Evolutionary conservation across 768 basidiomycete species (phyloP), one percentile per base, ranked within the genome.

Genomic region (Serpula lacrymans): DNA sequence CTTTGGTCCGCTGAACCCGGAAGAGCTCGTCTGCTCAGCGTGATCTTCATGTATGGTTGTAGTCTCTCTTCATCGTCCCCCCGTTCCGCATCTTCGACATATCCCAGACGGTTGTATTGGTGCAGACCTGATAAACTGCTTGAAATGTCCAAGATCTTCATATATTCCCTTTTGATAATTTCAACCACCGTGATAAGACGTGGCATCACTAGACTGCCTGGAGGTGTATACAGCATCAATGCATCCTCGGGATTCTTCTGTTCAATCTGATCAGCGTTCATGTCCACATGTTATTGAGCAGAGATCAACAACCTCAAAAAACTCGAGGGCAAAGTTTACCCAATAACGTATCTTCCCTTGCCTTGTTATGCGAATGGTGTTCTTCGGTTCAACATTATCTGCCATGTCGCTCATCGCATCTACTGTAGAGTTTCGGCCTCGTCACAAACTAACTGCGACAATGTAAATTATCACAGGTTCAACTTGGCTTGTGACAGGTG

Each of bases 151-250:
- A 83, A 64, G 12, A 55, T 56, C 41, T 78, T 78, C 39, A 87
- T 46, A 53, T 80, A 90, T 54, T 90, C 85, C 20, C 90, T 77
- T 54, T 92, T 92, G 51, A 90, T 77, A 41, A 92, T 87, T 60
- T 94, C 90, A 1, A 80, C 81, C 3, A 89, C 84, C 1, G 82
- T 78, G 26, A 93, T 68, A 6, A 94, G 70, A 1, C 83, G 77
- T 0, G 87, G 79, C 25, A 66, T 61, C 0, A 75, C 70, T 33
- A 61, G 53, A 23, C 53, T 34, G 4, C 59, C 52, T 3, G 82
- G 82, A 3, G 80, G 60, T 0, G 83, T 84, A 51, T 85, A 82
- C 12, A 86, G 60, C 3, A 75, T 66, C 17, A 85, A 51, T 1
- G 77, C 70, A 40, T 57, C 64, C 17, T 67, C 57, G 39, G 72